A percentile compares a stretch with the other conserved stretches of the same genome.
phyloP scores from a whole-genome alignment of 176 grass and related monocot species.

The Melocanna baccifera region DNA sequence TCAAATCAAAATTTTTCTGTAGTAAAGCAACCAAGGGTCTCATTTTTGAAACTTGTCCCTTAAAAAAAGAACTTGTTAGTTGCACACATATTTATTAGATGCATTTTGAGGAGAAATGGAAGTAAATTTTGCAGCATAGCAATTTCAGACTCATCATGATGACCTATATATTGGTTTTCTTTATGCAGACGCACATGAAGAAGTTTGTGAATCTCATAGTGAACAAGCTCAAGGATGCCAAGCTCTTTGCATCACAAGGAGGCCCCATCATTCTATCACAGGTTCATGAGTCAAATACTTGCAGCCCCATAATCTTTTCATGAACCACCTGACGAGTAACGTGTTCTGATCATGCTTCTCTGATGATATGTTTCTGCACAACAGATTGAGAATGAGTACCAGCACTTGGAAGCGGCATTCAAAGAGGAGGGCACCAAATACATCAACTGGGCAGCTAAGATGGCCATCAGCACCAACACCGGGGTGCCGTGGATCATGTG shows the following conservation, averaged over 20 bases:
- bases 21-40: too few relatives aligned
- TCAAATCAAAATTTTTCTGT: background rate
- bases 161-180: background rate
- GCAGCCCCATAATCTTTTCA: background rate
- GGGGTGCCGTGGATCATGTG: constrained; percentile 92
- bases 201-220: constrained; percentile 57
- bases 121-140: background rate
- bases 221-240: constrained; percentile 67
- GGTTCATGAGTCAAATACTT: constrained; percentile 28
- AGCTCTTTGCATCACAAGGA: constrained; percentile 76
- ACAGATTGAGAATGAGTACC: constrained; percentile 96
- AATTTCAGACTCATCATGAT: background rate
- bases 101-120: background rate
- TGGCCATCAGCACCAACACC: constrained; percentile 41
- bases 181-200: constrained; percentile 59
- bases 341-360: background rate
- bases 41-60: background rate
- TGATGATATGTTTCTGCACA: background rate
- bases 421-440: constrained; percentile 57
- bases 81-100: background rate
- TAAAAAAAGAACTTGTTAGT: background rate
- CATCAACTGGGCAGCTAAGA: constrained; percentile 62
- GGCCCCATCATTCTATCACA: constrained; percentile 88
- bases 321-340: background rate
- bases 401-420: constrained; percentile 48